These are phyloP conservation scores for Hysterium pulicare DNA, from an alignment of 2,329 filamentous ascomycete genomes.

Conservation along the genomic window DNA sequence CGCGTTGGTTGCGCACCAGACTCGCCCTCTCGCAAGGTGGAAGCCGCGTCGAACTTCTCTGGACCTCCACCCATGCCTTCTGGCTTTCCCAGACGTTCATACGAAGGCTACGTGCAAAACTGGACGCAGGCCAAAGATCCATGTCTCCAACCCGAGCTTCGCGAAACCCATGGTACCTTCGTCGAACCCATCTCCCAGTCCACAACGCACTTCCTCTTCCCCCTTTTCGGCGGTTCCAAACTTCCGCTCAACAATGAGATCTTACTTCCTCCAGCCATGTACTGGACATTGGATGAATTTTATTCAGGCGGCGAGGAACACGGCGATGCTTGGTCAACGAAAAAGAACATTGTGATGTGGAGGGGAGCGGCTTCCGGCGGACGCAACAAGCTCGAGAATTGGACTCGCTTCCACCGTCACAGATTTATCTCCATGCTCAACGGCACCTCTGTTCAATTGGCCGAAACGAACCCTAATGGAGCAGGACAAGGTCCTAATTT, in stretches of 20 bases:
- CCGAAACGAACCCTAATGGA: constrained; percentile 36
- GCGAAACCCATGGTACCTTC: constrained; percentile 47
- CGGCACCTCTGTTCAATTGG: constrained; percentile 53
- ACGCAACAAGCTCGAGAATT: constrained; percentile 53
- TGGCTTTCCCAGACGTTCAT: constrained; percentile 28
- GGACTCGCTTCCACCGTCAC: constrained; percentile 71
- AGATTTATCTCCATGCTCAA: constrained; percentile 74
- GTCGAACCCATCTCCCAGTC: constrained; percentile 47
- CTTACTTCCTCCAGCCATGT: constrained; percentile 49
- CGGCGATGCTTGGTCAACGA: constrained; percentile 41
- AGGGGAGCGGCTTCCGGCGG: constrained; percentile 49
- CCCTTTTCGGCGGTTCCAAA: constrained; percentile 51
- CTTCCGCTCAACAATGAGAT: constrained; percentile 52
- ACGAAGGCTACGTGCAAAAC: constrained; percentile 47
- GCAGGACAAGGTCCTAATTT: constrained; percentile 40
- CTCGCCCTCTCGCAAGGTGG: constrained; percentile 34
- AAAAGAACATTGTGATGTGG: constrained; percentile 44
- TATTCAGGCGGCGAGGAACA: constrained; percentile 42
- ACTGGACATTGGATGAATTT: constrained; percentile 44
- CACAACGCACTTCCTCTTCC: constrained; percentile 45
- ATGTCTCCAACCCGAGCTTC: constrained; percentile 45
- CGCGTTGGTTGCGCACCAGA: constrained; percentile 41
- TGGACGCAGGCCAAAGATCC: constrained; percentile 45
- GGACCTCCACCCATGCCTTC: constrained; percentile 32
- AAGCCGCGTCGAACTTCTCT: constrained; percentile 34